phyloP scores from a whole-genome alignment of 768 basidiomycete species.

The Panellus pusillus region DNA sequence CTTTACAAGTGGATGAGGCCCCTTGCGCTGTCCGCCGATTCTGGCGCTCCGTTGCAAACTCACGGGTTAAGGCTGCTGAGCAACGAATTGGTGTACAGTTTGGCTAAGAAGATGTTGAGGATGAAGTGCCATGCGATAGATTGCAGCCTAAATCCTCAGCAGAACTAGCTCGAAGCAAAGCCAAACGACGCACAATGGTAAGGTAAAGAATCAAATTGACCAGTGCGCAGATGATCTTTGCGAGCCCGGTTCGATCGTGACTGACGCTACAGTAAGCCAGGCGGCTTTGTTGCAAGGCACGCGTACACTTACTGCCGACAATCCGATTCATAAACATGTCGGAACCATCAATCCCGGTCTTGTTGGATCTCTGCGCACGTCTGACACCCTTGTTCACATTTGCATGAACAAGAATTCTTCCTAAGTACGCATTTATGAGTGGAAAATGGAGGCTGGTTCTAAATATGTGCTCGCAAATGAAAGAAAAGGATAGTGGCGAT shows the following conservation, averaged over 20 bases:
- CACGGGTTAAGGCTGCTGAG: conserved; percentile 38
- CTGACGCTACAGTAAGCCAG: conserved; percentile 18
- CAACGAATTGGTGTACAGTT: conserved; percentile 40
- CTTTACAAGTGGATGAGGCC: no score
- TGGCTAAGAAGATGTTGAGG: conserved; percentile 35
- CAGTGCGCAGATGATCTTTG: conserved; percentile 34
- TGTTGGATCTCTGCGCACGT: conserved; percentile 30
- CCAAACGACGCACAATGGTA: conserved; percentile 17
- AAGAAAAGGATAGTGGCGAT: conserved; percentile 30
- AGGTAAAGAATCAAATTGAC: conserved; percentile 34
- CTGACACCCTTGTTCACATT: background rate
- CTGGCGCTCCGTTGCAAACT: background rate
- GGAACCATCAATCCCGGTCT: conserved; percentile 35
- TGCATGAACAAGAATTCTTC: background rate
- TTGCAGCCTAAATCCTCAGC: background rate
- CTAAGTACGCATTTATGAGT: no score
- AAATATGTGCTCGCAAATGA: background rate
- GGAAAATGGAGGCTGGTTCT: no score
- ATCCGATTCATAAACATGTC: conserved; percentile 39
- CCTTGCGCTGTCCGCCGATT: background rate
- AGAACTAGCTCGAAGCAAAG: background rate
- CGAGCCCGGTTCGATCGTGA: conserved; percentile 38
- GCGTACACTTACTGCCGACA: conserved; percentile 31
- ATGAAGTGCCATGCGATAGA: no score
- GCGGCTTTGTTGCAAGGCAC: background rate